A percentile compares a stretch with the other conserved stretches of the same genome.
Evolutionary conservation across 768 basidiomycete genomes (phyloP).

Genomic region (Boletus coccyginus): DNA sequence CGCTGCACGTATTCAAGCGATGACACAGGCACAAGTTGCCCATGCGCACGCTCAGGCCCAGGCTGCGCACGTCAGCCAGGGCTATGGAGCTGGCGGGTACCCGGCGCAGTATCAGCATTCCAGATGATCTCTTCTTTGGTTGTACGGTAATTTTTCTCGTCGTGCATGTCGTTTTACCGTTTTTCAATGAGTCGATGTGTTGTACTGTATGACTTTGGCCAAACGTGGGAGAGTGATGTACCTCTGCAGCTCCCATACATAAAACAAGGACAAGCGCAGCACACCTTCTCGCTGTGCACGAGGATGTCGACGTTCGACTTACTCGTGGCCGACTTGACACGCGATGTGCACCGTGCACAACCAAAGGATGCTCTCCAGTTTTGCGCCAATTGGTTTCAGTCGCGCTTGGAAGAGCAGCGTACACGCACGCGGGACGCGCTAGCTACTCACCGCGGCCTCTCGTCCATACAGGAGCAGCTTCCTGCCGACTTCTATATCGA

Average conservation of each 20-base stretch:
- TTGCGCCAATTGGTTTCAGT: constrained; percentile 93
- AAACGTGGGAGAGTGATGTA: constrained; percentile 28
- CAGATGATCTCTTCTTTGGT: constrained; percentile 14
- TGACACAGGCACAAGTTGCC: constrained; percentile 41
- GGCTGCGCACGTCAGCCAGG: constrained; percentile 29
- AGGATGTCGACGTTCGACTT: constrained; percentile 71
- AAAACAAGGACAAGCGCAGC: constrained; percentile 3
- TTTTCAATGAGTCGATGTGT: not conserved
- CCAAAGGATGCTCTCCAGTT: constrained; percentile 91
- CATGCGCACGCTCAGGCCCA: constrained; percentile 43
- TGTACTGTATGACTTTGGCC: not conserved
- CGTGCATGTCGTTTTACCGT: not conserved
- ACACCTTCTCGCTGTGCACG: constrained; percentile 7
- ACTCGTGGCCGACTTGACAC: constrained; percentile 80
- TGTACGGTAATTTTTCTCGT: not conserved
- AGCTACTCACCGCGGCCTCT: constrained; percentile 47
- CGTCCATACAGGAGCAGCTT: constrained; percentile 48
- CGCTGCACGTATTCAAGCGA: constrained; percentile 35
- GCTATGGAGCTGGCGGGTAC: constrained; percentile 26
- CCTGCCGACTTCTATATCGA: constrained; percentile 62
- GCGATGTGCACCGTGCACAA: constrained; percentile 81
- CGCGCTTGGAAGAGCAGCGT: constrained; percentile 81
- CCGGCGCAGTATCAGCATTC: constrained; percentile 34
- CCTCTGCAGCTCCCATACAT: constrained; percentile 4
- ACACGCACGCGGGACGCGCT: constrained; percentile 62